Conservation (phyloP, 2,329 filamentous ascomycete species). For the Calonectria ilicicola region DNA sequence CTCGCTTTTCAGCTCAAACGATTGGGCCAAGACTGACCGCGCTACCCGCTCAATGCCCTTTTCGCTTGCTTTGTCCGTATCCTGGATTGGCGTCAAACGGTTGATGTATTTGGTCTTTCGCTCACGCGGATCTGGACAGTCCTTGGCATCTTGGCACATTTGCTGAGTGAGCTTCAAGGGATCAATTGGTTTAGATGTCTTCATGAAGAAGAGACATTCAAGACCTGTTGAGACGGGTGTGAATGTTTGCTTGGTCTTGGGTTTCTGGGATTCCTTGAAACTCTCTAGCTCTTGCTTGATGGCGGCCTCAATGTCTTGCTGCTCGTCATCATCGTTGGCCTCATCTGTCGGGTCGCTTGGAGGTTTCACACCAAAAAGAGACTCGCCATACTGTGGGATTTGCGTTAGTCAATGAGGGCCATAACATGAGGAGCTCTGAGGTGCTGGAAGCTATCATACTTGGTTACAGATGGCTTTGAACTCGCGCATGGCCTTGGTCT, state of each 20-base stretch:
- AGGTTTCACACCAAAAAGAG: slow-evolving; percentile 65
- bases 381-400: slow-evolving; percentile 70
- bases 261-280: slow-evolving; percentile 61
- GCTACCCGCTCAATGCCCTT: slow-evolving; percentile 76
- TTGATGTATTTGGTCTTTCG: slow-evolving; percentile 70
- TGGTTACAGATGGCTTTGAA: slow-evolving; percentile 75
- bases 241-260: slow-evolving; percentile 61
- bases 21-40: slow-evolving; percentile 69
- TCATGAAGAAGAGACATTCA: slow-evolving; percentile 74
- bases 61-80: slow-evolving; percentile 74
- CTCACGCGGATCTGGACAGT: slow-evolving; percentile 53
- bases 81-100: slow-evolving; percentile 63
- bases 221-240: slow-evolving; percentile 65
- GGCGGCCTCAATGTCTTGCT: slow-evolving; percentile 77
- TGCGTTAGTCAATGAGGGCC: slow-evolving; percentile 18
- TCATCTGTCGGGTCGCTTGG: slow-evolving; percentile 47
- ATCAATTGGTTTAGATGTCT: slow-evolving; percentile 66
- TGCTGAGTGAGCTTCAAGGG: slow-evolving; percentile 65
- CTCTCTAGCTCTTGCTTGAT: slow-evolving; percentile 78
- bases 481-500: slow-evolving; percentile 76
- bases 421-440: neutral
- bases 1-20: slow-evolving; percentile 65
- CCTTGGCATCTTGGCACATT: slow-evolving; percentile 67
- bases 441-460: slow-evolving; percentile 53
- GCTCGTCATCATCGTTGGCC: slow-evolving; percentile 51